A percentile compares a stretch with the other conserved stretches of the same genome.
Evolutionary conservation across 2,329 filamentous ascomycete genomes (phyloP).

Genomic region (Cadophora gregata): DNA sequence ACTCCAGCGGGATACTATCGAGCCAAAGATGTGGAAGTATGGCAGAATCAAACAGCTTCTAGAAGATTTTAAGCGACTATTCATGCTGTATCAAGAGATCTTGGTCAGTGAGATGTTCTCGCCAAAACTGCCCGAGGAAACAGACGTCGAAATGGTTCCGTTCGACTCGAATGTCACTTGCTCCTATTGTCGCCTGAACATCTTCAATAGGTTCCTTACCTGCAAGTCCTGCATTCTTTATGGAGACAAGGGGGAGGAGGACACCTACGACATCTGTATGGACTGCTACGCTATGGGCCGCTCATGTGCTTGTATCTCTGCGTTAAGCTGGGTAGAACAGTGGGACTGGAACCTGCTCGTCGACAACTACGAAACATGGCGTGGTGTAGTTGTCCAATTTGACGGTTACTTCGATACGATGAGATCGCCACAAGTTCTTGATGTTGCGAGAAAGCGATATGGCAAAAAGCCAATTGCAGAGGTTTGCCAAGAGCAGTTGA

Average conservation of each 20-base stretch:
- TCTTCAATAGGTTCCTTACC: constrained; percentile 95
- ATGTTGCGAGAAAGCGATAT: constrained; percentile 69
- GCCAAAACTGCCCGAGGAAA: constrained; percentile 64
- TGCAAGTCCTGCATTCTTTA: constrained; percentile 81
- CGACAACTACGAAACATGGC: constrained; percentile 82
- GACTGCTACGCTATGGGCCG: constrained; percentile 98
- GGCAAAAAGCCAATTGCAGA: constrained; percentile 84
- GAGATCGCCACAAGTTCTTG: constrained; percentile 71
- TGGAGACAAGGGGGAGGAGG: constrained; percentile 73
- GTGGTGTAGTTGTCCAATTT: constrained; percentile 76
- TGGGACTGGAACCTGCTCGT: constrained; percentile 83
- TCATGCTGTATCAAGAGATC: constrained; percentile 78
- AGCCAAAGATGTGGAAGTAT: constrained; percentile 50
- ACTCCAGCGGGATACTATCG: constrained; percentile 54
- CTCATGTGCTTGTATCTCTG: constrained; percentile 87
- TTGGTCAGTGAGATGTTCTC: constrained; percentile 87
- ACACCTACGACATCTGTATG: constrained; percentile 97
- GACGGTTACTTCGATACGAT: constrained; percentile 70
- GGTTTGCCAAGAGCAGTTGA: constrained; percentile 91
- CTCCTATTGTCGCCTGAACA: constrained; percentile 93
- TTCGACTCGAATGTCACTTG: constrained; percentile 95
- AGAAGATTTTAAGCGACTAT: constrained; percentile 82
- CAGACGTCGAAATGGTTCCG: constrained; percentile 73
- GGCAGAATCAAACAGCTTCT: constrained; percentile 70
- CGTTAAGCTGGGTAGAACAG: constrained; percentile 89